A percentile compares a stretch with the other conserved stretches of the same genome.
Conservation (phyloP, 2,329 filamentous ascomycete genomes). For the Alternaria angustiovoidea region DNA sequence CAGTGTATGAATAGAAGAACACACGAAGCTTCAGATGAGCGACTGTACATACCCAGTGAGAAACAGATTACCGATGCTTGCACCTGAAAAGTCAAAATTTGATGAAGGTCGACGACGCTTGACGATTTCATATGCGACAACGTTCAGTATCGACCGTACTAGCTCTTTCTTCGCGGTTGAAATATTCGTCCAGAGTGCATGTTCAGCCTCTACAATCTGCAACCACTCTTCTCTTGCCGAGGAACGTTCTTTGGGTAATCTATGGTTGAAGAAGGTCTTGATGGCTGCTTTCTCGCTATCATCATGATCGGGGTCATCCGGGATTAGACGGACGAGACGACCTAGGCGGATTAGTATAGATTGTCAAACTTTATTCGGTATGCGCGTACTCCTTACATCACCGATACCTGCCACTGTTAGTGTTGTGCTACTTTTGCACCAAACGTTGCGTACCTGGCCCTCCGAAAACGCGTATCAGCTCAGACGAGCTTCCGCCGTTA, state of each 20-base stretch:
- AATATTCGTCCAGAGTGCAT: conserved; percentile 72
- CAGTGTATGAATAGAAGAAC: neutral
- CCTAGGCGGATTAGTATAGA: conserved; percentile 58
- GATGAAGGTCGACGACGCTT: conserved; percentile 57
- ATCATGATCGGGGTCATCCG: conserved; percentile 64
- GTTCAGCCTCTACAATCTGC: conserved; percentile 84
- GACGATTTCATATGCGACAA: conserved; percentile 60
- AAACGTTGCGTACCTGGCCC: conserved; percentile 72
- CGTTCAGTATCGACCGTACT: conserved; percentile 59
- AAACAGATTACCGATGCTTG: conserved; percentile 62
- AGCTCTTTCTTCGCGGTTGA: conserved; percentile 61
- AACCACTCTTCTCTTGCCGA: conserved; percentile 82
- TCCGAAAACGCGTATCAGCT: conserved; percentile 92
- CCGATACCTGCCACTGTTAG: conserved; percentile 62
- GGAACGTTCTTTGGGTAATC: conserved; percentile 69
- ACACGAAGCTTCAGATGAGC: neutral
- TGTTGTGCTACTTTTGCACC: neutral
- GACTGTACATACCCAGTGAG: conserved; percentile 56
- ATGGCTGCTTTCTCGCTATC: conserved; percentile 71
- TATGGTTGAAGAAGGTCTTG: conserved; percentile 85
- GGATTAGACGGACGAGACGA: conserved; percentile 89
- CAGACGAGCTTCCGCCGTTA: conserved; percentile 92
- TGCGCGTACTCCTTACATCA: conserved; percentile 73
- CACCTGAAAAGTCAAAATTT: conserved; percentile 59
- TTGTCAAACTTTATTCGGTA: neutral